Percentiles rank a stretch among this genome's conserved stretches.
Evolutionary conservation across 305 asterid species (phyloP).

Genomic region (Salvia sclarea): DNA sequence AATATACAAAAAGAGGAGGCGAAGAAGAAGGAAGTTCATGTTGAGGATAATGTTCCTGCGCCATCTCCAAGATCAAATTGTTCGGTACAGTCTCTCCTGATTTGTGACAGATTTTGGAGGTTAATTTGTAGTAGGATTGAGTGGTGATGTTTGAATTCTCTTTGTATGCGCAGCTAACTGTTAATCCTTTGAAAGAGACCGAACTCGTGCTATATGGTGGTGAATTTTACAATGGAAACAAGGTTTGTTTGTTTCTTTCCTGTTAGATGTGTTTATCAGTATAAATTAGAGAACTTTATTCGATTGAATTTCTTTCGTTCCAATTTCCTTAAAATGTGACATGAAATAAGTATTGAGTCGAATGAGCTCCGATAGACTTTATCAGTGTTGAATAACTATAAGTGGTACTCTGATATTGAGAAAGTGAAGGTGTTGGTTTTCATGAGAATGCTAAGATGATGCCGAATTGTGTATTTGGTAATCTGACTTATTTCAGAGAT

Average conservation of each 20-base stretch:
- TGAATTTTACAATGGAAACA: slow-evolving; percentile 94
- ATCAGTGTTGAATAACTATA: background rate
- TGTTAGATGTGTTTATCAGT: background rate
- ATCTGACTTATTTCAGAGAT: slow-evolving; percentile 3
- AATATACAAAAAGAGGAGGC: slow-evolving; percentile 91
- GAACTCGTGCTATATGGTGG: slow-evolving; percentile 90
- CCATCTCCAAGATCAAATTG: slow-evolving; percentile 97
- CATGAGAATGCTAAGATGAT: background rate
- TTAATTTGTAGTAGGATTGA: slow-evolving; percentile 2
- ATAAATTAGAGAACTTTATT: background rate
- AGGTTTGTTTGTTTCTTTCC: slow-evolving; percentile 56
- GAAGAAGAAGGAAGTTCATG: slow-evolving; percentile 88
- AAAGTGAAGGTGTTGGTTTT: background rate
- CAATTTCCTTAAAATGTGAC: background rate
- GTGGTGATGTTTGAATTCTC: slow-evolving; percentile 16
- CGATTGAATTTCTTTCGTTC: background rate
- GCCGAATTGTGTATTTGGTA: background rate
- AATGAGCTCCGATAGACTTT: background rate
- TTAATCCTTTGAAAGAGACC: slow-evolving; percentile 89
- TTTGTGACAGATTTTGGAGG: slow-evolving; percentile 2
- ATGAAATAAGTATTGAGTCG: background rate
- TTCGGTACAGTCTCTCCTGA: slow-evolving; percentile 50
- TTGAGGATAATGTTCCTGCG: slow-evolving; percentile 87
- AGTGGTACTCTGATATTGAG: background rate
- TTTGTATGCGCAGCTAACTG: slow-evolving; percentile 56